Base-by-base conservation (phyloP, 75 land plant genomes). In the Cupressus sempervirens region DNA sequence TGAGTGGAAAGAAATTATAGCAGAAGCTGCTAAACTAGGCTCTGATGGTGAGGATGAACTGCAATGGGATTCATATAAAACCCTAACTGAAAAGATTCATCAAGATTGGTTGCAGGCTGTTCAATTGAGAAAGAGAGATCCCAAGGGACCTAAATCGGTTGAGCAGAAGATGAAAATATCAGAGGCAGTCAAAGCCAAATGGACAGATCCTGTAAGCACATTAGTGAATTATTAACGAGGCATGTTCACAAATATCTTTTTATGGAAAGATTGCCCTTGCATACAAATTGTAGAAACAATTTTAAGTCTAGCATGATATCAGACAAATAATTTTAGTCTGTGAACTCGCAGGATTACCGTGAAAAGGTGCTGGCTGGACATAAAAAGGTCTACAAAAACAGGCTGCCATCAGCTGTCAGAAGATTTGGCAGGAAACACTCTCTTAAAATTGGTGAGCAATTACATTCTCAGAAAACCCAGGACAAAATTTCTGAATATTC, bases 141-240 rank as follows among this genome's bases (percentile, higher is more conserved):
- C 72, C 45, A 87, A 93, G 73, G 90, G 87, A 35, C 91, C 91
- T 12, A 91, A 90, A 86, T 87, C 97, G 43, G 85, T 79, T 50
- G 96, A 91, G 85, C 96, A 94, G 82, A 88, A 92, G 83, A 88
- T 72, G 90, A 92, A 90, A 65, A 95, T 97, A 72, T 88, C 99
- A 46, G 91, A 89, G 32, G 94, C 99, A 85, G 93, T 97, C 83
- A 87, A 88, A 86, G 95, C 98, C 84, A 97, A 97, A 87, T 97
- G 98, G 99, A 86, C 91, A 62, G 96, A 95, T 86, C 93, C 93
- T 84, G 98, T 97, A 91, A 88, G 92, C n/a, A 40, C 8, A 16
- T 79, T 67, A 76, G 80, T 65, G 15, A 82, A 26, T 58, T 76
- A 20, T 83, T 62, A 83, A 50, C 56, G 40, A 83, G 23, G 40